Conservation (phyloP, 805 yeast species). For the Ogataea populi-albae region DNA sequence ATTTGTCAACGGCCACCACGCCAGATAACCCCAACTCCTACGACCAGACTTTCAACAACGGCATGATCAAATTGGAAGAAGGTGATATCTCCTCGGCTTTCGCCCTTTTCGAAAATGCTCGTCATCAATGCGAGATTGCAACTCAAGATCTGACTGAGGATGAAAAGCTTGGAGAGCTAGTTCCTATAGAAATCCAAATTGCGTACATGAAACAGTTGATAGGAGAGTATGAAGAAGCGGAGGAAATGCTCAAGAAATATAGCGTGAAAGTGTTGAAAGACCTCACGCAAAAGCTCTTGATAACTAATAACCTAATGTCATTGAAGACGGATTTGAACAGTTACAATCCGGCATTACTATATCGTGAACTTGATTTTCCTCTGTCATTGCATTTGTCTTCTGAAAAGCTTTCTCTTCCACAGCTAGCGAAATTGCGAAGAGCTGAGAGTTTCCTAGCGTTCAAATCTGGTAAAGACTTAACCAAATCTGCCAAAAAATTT, state of each 20-base stretch:
- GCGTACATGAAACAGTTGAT: conserved; percentile 48
- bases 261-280: conserved; percentile 36
- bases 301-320: conserved; percentile 44
- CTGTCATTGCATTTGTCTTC: conserved; percentile 24
- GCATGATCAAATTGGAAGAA: conserved; percentile 46
- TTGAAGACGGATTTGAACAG: conserved; percentile 14
- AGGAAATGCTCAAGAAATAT: conserved; percentile 35
- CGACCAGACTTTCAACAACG: conserved; percentile 60
- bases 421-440: conserved; percentile 38
- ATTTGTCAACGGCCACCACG: conserved; percentile 11
- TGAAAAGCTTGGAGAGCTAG: conserved; percentile 50
- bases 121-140: conserved; percentile 37
- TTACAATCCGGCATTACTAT: conserved; percentile 26
- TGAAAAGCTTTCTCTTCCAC: conserved; percentile 38
- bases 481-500: conserved; percentile 18
- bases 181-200: conserved; percentile 59
- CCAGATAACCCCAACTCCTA: conserved; percentile 34
- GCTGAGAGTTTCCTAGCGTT: conserved; percentile 45
- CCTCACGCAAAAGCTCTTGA: conserved; percentile 38
- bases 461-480: conserved; percentile 34
- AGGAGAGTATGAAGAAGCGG: conserved; percentile 36
- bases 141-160: conserved; percentile 40
- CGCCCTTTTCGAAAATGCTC: conserved; percentile 38
- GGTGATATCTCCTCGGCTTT: conserved; percentile 41
- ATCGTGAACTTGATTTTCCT: conserved; percentile 32